Percentiles rank a stretch among this genome's conserved stretches.
These are phyloP conservation scores for Lycium ferocissimum DNA, from an alignment of 257 asterid genomes.

Conservation along the genomic window DNA sequence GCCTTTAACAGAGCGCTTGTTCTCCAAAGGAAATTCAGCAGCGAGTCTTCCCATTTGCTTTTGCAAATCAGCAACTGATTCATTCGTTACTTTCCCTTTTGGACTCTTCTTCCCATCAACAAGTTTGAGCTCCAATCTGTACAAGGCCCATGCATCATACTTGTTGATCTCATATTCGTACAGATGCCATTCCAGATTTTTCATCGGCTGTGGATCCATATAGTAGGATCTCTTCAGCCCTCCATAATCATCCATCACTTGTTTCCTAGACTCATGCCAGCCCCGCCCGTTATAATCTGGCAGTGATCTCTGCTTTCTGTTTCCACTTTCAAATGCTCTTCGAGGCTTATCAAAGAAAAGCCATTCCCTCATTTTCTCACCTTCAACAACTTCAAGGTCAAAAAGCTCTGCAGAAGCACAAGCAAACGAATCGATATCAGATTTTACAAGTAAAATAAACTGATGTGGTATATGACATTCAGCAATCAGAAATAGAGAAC, in stretches of 20 bases:
- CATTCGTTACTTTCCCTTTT: constrained; percentile 74
- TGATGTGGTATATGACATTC: neutral
- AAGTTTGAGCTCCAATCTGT: constrained; percentile 78
- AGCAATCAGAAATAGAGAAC: neutral
- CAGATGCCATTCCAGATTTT: constrained; percentile 88
- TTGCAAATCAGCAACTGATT: constrained; percentile 85
- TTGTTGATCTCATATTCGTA: constrained; percentile 80
- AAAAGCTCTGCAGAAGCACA: constrained; percentile 70
- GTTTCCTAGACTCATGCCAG: constrained; percentile 99
- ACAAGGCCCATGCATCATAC: constrained; percentile 73
- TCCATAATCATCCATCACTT: constrained; percentile 79
- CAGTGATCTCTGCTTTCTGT: constrained; percentile 90
- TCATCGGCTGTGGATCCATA: constrained; percentile 98
- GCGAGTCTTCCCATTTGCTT: constrained; percentile 84
- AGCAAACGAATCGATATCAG: neutral
- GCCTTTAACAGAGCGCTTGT: constrained; percentile 41
- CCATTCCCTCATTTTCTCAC: constrained; percentile 95
- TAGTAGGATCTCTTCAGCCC: constrained; percentile 97
- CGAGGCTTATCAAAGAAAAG: constrained; percentile 97
- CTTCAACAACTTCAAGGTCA: constrained; percentile 74
- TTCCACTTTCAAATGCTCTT: constrained; percentile 97
- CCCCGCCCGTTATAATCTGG: constrained; percentile 98
- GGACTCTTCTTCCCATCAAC: constrained; percentile 76
- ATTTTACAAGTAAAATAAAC: constrained; percentile 25
- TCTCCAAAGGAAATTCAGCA: constrained; percentile 76